Base-by-base conservation (phyloP, 257 asterid species). In the Petunia secreta region DNA sequence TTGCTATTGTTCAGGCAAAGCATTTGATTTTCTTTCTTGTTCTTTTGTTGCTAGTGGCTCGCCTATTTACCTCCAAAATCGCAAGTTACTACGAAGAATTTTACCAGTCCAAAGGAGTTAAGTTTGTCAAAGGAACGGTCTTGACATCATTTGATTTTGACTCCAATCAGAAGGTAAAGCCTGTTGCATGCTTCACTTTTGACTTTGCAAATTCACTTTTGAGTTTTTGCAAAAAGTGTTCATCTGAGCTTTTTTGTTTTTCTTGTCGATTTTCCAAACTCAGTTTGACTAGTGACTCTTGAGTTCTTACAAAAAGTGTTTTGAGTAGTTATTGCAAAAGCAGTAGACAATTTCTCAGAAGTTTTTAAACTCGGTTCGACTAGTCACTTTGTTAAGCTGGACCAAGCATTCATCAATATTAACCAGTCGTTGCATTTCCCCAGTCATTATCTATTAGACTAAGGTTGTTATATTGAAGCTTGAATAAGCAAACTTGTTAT, bases 71-170 rank as follows among this genome's bases (percentile, higher is more conserved):
- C 48, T 86, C 98, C 53, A 90, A 90, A 87, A 90, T 96, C 82
- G 96, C 99, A 46, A 86, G 88, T 79, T 92, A 86, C 88, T 94
- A 96, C 63, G 99, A 96, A 90, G 97, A 96, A 39, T 96, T 87
- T 86, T 96, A 92, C 88, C 80, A 88, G 93, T 89, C 98, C 73
- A 92, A 90, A 90, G 99, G 99, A 79, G 98, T 96, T 84, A 89
- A 89, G 81, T 96, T 96, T 78, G 82, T 89, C 76, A 96, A 94
- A 89, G 99, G 98, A 86, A 94, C 96, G 34, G 94, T 91, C 55
- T 82, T 94, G 91, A 81, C 98, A 79, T 96, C 99, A 68, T 94
- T 96, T 74, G 98, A 96, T 84, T 85, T 91, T 50, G 88, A 87
- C 86, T 74, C 94, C 50, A 92, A 89, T 34, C 94, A 97, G 54